Base-by-base conservation (phyloP, 768 basidiomycete genomes). In the Termitomyces sp. region DNA sequence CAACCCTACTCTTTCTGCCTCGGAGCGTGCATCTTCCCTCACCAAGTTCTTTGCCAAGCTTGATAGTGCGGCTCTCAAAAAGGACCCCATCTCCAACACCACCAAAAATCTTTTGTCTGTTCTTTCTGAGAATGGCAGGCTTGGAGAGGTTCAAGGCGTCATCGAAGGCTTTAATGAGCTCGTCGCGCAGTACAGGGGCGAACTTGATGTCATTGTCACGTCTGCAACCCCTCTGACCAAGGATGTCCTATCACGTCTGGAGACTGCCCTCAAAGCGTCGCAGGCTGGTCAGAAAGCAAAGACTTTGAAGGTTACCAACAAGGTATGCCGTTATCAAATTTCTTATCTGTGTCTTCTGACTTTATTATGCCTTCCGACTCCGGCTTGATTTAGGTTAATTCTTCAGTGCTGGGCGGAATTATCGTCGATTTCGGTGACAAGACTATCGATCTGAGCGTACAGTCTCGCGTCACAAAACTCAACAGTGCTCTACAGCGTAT, bases 341-440 rank as follows among this genome's bases (percentile, higher is more conserved):
- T 9, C 48, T 15, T 28, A 17, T 12, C 42, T 41, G 51, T n/a
- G 2, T 26, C 58, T 5, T 45, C 21, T 21, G 34, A 34, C 10
- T 14, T 12, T 11, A 12, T 12, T 11, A 12, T 34, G 7, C 28
- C 32, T 34, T 34, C 12, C 32, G 32, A 34, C 34, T 34, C 3
- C 12, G 14, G 62, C 49, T 50, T 32, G 56, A 52, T 43, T 19
- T 57, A 96, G 93, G 89, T 98, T 66, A 94, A 98, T 77, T 85
- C 93, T 43, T 75, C 83, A n/a, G 77, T 98, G 55, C 74, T 98
- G 59, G 97, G 96, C 55, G 97, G 97, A 49, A 71, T 98, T 56
- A 80, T 98, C 58, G 87, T 99, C 47, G 97, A 99, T 75, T 93
- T 99, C 67, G 96, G 94, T 60, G 97, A 98, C 78, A 96, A 96